phyloP scores from a whole-genome alignment of 352 stramenopile genomes.

The Phytophthora megakarya region DNA sequence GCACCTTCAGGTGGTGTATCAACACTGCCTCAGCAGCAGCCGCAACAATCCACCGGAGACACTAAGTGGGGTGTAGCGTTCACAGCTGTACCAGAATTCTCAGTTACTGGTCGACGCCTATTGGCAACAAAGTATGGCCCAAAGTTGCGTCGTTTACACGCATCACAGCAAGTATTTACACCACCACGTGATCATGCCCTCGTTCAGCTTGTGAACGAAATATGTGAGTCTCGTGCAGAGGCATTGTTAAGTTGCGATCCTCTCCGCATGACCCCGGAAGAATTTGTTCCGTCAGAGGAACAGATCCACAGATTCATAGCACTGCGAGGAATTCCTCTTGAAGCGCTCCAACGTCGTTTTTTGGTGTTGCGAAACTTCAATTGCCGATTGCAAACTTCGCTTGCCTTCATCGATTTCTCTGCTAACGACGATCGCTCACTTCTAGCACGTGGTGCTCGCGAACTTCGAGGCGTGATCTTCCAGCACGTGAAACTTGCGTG shows the following conservation, averaged over 20 bases:
- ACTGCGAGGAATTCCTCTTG: slow-evolving; percentile 52
- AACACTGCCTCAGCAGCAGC: slow-evolving; percentile 30
- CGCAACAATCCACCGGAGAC: slow-evolving; percentile 40
- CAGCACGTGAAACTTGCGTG: slow-evolving; percentile 89
- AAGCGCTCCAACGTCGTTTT: slow-evolving; percentile 76
- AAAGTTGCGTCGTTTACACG: slow-evolving; percentile 68
- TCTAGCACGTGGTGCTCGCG: slow-evolving; percentile 60
- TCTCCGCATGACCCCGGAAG: slow-evolving; percentile 81
- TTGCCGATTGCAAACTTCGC: slow-evolving; percentile 81
- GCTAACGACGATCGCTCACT: slow-evolving; percentile 62
- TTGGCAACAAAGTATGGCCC: slow-evolving; percentile 72
- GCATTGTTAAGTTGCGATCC: slow-evolving; percentile 80
- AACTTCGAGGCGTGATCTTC: slow-evolving; percentile 77
- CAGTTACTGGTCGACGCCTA: slow-evolving; percentile 70
- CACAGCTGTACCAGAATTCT: slow-evolving; percentile 86
- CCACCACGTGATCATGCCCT: slow-evolving; percentile 72
- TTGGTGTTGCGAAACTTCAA: slow-evolving; percentile 90
- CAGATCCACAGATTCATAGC: slow-evolving; percentile 59
- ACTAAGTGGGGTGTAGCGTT: slow-evolving; percentile 88
- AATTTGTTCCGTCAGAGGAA: slow-evolving; percentile 74
- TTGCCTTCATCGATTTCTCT: slow-evolving; percentile 87
- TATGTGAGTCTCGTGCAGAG: slow-evolving; percentile 80
- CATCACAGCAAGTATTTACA: slow-evolving; percentile 71
- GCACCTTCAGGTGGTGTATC: slow-evolving; percentile 30
- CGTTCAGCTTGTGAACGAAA: slow-evolving; percentile 83